phyloP scores from a whole-genome alignment of 2,329 filamentous ascomycete species.

The Rasamsonia emersonii region DNA sequence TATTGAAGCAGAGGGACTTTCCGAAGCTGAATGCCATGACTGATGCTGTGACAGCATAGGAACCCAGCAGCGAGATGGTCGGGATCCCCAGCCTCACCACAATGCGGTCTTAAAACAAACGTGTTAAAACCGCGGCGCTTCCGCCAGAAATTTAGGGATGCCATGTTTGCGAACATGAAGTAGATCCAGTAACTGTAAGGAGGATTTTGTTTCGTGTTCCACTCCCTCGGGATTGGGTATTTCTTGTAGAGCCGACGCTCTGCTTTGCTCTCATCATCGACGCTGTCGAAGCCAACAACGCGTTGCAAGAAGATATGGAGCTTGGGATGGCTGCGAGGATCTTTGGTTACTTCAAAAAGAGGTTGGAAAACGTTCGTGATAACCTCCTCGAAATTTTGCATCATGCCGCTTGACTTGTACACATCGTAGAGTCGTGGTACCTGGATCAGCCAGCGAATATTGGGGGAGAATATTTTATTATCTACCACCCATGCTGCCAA shows the following conservation, averaged over 20 bases:
- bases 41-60: slow-evolving; percentile 92
- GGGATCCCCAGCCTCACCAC: slow-evolving; percentile 91
- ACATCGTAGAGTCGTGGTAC: slow-evolving; percentile 91
- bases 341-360: slow-evolving; percentile 84
- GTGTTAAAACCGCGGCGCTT: slow-evolving; percentile 92
- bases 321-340: slow-evolving; percentile 80
- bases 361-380: slow-evolving; percentile 88
- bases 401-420: slow-evolving; percentile 79
- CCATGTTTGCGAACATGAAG: slow-evolving; percentile 89
- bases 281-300: slow-evolving; percentile 93
- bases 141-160: slow-evolving; percentile 84
- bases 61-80: slow-evolving; percentile 90
- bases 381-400: slow-evolving; percentile 85
- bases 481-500: slow-evolving; percentile 95
- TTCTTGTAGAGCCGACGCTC: slow-evolving; percentile 93
- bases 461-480: slow-evolving; percentile 96
- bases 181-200: slow-evolving; percentile 99
- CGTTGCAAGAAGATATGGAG: slow-evolving; percentile 89
- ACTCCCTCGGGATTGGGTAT: slow-evolving; percentile 80
- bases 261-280: slow-evolving; percentile 95
- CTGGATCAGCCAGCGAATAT: slow-evolving; percentile 94
- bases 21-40: slow-evolving; percentile 81
- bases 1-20: slow-evolving; percentile 95
- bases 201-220: slow-evolving; percentile 89
- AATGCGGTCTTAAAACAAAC: slow-evolving; percentile 85